Conservation (phyloP, 805 yeast genomes). For the Zygosaccharomyces bisporus region DNA sequence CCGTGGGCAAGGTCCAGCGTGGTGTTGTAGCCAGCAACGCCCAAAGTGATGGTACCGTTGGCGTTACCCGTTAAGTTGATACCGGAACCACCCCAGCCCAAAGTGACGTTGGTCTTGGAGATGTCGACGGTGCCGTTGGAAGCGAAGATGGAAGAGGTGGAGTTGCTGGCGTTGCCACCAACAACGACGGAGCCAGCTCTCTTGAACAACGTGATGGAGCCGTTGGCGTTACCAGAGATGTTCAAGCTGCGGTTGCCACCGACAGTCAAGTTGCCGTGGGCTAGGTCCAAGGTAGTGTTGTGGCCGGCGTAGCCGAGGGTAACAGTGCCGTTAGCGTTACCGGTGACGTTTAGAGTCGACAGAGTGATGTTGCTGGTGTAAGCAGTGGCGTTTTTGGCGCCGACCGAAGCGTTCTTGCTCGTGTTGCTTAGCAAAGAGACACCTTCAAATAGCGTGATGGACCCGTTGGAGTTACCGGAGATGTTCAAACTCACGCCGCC, state of each 20-base stretch:
- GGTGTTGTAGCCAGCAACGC: not conserved
- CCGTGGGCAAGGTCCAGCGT: conserved; percentile 1
- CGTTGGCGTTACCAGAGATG: conserved; percentile 3
- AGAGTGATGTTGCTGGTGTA: not conserved
- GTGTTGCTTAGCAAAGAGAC: not conserved
- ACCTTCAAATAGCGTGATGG: not conserved
- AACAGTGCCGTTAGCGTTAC: conserved; percentile 3
- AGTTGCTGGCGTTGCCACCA: not conserved
- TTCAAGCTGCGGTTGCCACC: not conserved
- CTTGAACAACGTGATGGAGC: conserved; percentile 2
- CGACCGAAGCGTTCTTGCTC: not conserved
- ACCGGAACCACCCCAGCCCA: not conserved
- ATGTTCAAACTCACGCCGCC: too few relatives aligned
- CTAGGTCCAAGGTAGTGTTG: not conserved
- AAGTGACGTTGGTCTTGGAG: conserved; percentile 1
- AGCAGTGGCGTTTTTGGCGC: not conserved
- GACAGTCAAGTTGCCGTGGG: not conserved
- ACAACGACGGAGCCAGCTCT: not conserved
- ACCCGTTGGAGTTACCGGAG: conserved; percentile 2
- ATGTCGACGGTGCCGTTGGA: conserved; percentile 3
- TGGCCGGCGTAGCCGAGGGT: not conserved
- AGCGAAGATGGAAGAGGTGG: not conserved
- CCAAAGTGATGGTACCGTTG: conserved; percentile 3
- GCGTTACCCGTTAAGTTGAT: conserved; percentile 1
- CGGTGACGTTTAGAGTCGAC: not conserved